Percentiles rank a stretch among this genome's conserved stretches.
Conservation (phyloP, 768 basidiomycete genomes). For the Glaciozyma antarctica region DNA sequence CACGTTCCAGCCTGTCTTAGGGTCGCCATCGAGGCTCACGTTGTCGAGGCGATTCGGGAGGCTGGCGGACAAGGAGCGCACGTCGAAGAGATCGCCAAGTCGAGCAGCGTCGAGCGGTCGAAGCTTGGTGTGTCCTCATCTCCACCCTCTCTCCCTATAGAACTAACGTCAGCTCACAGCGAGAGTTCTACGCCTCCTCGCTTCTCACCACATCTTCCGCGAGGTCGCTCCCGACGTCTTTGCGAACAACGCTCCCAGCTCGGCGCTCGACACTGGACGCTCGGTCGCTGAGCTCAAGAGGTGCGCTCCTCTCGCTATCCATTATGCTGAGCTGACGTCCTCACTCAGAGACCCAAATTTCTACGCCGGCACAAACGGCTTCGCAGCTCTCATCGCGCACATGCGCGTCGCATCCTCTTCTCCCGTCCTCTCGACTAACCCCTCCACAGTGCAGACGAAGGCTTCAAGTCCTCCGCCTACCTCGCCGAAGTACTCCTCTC, state of each 20-base stretch:
- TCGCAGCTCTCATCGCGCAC: slow-evolving; percentile 33
- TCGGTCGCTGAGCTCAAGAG: slow-evolving; percentile 43
- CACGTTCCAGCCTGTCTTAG: slow-evolving; percentile 37
- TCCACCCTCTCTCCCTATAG: neutral
- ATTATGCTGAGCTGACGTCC: neutral
- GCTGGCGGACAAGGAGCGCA: slow-evolving; percentile 41
- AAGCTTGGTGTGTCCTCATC: slow-evolving; percentile 40
- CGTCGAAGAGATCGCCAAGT: slow-evolving; percentile 41
- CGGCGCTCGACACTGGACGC: slow-evolving; percentile 60
- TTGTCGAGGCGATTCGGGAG: slow-evolving; percentile 44
- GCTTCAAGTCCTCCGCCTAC: slow-evolving; percentile 14
- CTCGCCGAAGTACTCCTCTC: slow-evolving; percentile 33
- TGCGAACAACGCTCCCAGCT: slow-evolving; percentile 59
- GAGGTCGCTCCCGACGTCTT: slow-evolving; percentile 66
- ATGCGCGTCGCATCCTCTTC: slow-evolving; percentile 8
- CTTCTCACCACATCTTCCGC: slow-evolving; percentile 64
- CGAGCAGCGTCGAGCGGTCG: slow-evolving; percentile 37
- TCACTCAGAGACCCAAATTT: slow-evolving; percentile 3
- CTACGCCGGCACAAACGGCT: slow-evolving; percentile 31
- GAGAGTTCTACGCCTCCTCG: slow-evolving; percentile 63
- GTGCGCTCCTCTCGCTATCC: neutral
- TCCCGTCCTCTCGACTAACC: neutral
- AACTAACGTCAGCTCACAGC: slow-evolving; percentile 41
- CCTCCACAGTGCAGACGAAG: slow-evolving; percentile 12
- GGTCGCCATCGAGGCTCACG: slow-evolving; percentile 38